A percentile compares a stretch with the other conserved stretches of the same genome.
phyloP scores from a whole-genome alignment of 2,329 filamentous ascomycete species.

The Nannizziopsis arthrosporioides region DNA sequence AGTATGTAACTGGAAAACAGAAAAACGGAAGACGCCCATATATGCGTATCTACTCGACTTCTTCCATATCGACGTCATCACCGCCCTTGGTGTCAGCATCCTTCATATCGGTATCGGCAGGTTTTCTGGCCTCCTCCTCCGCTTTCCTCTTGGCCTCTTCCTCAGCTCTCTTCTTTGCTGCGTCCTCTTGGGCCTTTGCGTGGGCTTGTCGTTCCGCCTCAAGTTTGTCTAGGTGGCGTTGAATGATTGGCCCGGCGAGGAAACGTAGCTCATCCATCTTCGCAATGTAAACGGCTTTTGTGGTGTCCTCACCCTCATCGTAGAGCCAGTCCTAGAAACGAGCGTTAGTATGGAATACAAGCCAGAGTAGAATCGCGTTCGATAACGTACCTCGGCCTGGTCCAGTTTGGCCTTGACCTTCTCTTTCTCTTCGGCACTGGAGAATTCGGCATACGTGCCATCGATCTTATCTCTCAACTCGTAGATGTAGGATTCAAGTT shows the following conservation, averaged over 20 bases:
- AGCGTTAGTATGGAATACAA: neutral
- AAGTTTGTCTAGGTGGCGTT: conserved; percentile 90
- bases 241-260: conserved; percentile 78
- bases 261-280: conserved; percentile 94
- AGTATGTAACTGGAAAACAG: neutral
- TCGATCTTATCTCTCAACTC: conserved; percentile 92
- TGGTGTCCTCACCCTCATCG: conserved; percentile 88
- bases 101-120: conserved; percentile 46
- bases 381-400: conserved; percentile 61
- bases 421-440: conserved; percentile 82
- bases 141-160: conserved; percentile 66
- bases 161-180: conserved; percentile 51
- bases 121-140: conserved; percentile 51
- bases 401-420: conserved; percentile 76
- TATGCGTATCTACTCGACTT: conserved; percentile 12
- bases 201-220: conserved; percentile 72
- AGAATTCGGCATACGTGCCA: conserved; percentile 77
- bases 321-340: conserved; percentile 80
- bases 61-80: conserved; percentile 12
- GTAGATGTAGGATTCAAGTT: conserved; percentile 95
- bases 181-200: conserved; percentile 54
- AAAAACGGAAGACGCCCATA: neutral
- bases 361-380: neutral
- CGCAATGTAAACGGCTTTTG: conserved; percentile 83
- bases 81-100: conserved; percentile 38